Conservation (phyloP, 805 yeast species). For the Candida railenensis region DNA sequence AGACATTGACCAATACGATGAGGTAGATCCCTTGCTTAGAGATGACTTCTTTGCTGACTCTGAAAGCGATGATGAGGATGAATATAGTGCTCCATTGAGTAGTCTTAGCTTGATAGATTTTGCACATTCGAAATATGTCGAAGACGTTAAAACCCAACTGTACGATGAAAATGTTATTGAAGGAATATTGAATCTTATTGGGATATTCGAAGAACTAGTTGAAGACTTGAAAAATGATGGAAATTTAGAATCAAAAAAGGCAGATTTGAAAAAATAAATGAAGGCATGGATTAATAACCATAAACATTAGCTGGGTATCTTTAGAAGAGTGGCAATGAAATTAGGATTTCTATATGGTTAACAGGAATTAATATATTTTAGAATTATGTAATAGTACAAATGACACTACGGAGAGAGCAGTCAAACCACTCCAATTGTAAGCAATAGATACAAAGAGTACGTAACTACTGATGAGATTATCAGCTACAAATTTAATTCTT, state of each 20-base stretch:
- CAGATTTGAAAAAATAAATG: no score
- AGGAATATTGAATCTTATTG: conserved; percentile 67
- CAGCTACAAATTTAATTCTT: no score
- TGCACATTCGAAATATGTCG: conserved; percentile 73
- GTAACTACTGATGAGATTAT: no score
- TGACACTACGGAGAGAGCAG: no score
- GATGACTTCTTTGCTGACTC: conserved; percentile 26
- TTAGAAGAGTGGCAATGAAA: no score
- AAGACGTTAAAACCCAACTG: conserved; percentile 39
- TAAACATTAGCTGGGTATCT: no score
- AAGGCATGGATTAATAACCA: no score
- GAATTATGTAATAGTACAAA: no score
- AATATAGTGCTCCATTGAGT: conserved; percentile 45
- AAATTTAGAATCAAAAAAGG: neutral
- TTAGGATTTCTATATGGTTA: no score
- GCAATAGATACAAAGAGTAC: no score
- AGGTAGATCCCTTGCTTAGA: conserved; percentile 36
- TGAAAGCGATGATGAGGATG: conserved; percentile 23
- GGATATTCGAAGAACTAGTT: conserved; percentile 32
- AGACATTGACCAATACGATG: conserved; percentile 19
- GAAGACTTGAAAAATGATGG: neutral
- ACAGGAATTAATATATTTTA: no score
- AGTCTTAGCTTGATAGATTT: conserved; percentile 76
- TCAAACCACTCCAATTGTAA: no score
- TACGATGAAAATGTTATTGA: conserved; percentile 67